Evolutionary conservation across 176 grass and related monocot species (phyloP).

Genomic region (Miscanthus lutarioriparius): DNA sequence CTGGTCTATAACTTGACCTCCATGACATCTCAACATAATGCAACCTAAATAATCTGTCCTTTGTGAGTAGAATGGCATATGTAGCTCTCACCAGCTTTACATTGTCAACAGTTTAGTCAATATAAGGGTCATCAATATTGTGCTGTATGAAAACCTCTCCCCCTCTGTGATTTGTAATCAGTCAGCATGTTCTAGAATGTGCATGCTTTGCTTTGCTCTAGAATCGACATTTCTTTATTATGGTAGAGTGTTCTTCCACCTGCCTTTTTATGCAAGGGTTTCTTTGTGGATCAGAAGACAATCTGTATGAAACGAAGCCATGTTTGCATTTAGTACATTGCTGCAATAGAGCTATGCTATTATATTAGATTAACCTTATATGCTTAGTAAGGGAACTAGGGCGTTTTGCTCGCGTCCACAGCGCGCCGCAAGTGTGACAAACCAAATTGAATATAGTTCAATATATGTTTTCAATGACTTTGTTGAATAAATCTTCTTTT

Average conservation of each 20-base stretch:
- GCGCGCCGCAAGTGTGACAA: not conserved
- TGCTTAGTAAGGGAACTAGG: too few species aligned
- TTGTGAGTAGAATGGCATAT: not conserved
- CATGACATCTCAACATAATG: too few species aligned
- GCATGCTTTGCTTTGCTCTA: not conserved
- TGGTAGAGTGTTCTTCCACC: not conserved
- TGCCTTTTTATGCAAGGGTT: not conserved
- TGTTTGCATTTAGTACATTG: too few species aligned
- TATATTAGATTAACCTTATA: too few species aligned
- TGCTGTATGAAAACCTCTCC: not conserved
- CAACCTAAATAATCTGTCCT: too few species aligned
- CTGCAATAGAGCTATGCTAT: too few species aligned
- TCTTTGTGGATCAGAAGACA: not conserved
- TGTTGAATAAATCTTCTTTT: not conserved
- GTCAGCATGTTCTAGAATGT: not conserved
- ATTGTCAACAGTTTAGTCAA: not conserved
- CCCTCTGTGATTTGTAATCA: too few species aligned
- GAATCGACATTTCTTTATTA: not conserved
- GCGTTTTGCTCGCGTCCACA: too few species aligned
- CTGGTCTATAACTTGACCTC: too few species aligned
- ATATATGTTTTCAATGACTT: not conserved
- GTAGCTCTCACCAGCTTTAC: not conserved
- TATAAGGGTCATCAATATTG: not conserved
- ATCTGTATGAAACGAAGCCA: not conserved
- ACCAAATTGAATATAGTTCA: not conserved